Conservation (phyloP, 371 early-diverging fungal species). For the Rhizopus stolonifer region DNA sequence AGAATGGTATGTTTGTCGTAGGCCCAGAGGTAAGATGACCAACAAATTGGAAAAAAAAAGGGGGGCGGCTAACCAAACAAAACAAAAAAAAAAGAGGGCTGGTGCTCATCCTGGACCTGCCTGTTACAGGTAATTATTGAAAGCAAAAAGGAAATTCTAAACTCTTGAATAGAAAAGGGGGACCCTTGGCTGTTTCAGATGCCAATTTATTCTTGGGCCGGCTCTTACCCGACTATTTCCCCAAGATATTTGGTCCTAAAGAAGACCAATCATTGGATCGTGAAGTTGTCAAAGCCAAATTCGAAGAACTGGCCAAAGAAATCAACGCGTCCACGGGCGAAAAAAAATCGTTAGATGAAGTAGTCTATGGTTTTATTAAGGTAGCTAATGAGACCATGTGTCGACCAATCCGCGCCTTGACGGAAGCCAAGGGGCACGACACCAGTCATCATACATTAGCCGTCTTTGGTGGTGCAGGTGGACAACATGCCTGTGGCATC, state of each 20-base stretch:
- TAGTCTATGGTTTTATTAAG: constrained; percentile 91
- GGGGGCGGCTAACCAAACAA: too few species aligned
- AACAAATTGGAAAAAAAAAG: neutral
- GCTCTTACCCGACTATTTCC: constrained; percentile 86
- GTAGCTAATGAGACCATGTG: constrained; percentile 97
- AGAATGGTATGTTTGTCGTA: constrained; percentile 92
- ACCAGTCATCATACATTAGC: constrained; percentile 83
- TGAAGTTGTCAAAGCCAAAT: constrained; percentile 62
- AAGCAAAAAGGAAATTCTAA: neutral
- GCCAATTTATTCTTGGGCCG: constrained; percentile 91
- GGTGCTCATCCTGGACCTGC: constrained; percentile 96
- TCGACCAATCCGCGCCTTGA: constrained; percentile 90
- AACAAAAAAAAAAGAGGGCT: too few species aligned
- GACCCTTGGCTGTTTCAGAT: constrained; percentile 91
- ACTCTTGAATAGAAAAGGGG: constrained; percentile 71
- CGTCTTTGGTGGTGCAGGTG: constrained; percentile 96
- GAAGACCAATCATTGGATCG: constrained; percentile 83
- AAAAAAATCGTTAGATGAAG: constrained; percentile 68
- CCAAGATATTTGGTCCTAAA: constrained; percentile 90
- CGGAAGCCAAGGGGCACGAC: constrained; percentile 93
- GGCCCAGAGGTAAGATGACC: constrained; percentile 78
- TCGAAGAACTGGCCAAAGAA: constrained; percentile 60
- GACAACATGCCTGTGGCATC: constrained; percentile 92
- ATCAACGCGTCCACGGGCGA: constrained; percentile 61
- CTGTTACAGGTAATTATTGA: constrained; percentile 56